Evolutionary conservation across 768 basidiomycete species (phyloP), one percentile per base, ranked within the genome.

Genomic region (Daedaleopsis sinensis): DNA sequence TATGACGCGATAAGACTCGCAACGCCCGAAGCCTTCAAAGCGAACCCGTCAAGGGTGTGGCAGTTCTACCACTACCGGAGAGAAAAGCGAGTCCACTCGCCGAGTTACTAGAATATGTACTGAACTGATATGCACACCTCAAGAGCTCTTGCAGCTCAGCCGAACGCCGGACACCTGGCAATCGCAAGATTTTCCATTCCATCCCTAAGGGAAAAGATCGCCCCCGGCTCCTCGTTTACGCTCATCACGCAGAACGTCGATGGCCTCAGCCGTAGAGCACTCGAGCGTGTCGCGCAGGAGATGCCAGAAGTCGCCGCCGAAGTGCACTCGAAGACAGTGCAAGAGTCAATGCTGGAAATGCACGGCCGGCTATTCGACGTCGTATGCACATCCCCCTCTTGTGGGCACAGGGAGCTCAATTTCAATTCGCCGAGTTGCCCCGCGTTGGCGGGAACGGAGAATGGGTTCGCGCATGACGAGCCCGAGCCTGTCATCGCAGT

Each of bases 51-150:
- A 16, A 71, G 78, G 3, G 80, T 83, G 3, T 87, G 85, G 86
- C 83, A 88, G 64, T 88, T 88, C 67, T 88, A 87, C 64, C 86
- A 88, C 63, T 82, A 84, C 58, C 75, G 86, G n/a, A 74, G 86
- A 56, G 79, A 81, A 72, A 76, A 67, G 84, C 84, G 55, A 21
- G 18, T 42, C 39, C 3, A 3, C 39, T 42, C 18, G 11, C 39
- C 39, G 39, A 12, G 3, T 42, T 4, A 13, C 39, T 32, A 32
- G 27, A 7, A 32, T 32, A 32, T 38, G 50, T 55, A 66, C 3
- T 13, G 51, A 13, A 16, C 7, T 39, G 12, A 13, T 19, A 19
- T 42, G 5, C 2, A 32, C 19, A 21, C 66, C n/a, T n/a, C n/a
- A n/a, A 88, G 85, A 54, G 84, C 80, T 16, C 72, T 79, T 8